These are phyloP conservation scores for Erythrophleum ivorense DNA, from an alignment of 331 rosid genomes.

Conservation along the genomic window DNA sequence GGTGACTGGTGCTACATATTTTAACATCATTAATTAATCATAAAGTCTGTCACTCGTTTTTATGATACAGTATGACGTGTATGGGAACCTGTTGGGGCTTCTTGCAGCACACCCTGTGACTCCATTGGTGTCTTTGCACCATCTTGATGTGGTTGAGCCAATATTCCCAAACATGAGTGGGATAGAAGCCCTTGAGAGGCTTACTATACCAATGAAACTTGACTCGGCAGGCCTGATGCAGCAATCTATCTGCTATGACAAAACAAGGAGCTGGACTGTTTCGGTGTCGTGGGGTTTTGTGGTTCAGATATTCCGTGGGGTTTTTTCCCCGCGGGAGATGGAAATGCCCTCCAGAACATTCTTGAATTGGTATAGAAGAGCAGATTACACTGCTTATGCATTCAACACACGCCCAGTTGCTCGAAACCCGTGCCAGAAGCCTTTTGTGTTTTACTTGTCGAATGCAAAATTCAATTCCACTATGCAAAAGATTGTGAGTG, in stretches of 20 bases:
- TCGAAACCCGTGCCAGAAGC: slow-evolving; percentile 87
- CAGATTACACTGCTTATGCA: slow-evolving; percentile 92
- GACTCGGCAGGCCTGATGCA: slow-evolving; percentile 90
- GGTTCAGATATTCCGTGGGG: slow-evolving; percentile 80
- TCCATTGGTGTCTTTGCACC: slow-evolving; percentile 91
- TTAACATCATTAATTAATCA: neutral
- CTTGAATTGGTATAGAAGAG: slow-evolving; percentile 89
- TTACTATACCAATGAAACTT: slow-evolving; percentile 65
- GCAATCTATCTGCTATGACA: slow-evolving; percentile 89
- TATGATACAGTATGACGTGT: slow-evolving; percentile 78
- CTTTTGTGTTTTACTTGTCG: slow-evolving; percentile 81
- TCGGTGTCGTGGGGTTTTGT: slow-evolving; percentile 96
- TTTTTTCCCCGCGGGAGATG: slow-evolving; percentile 77
- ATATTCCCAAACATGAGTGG: slow-evolving; percentile 84
- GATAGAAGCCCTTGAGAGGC: slow-evolving; percentile 71
- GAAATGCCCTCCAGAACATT: slow-evolving; percentile 97
- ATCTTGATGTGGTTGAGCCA: slow-evolving; percentile 95
- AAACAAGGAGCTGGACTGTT: slow-evolving; percentile 67
- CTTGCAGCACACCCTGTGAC: slow-evolving; percentile 95
- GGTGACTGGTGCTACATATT: neutral
- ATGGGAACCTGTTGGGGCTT: slow-evolving; percentile 94
- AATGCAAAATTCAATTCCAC: slow-evolving; percentile 49
- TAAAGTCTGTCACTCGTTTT: neutral
- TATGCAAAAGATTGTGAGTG: slow-evolving; percentile 48
- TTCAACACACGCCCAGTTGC: slow-evolving; percentile 94